phyloP scores from a whole-genome alignment of 805 yeast species.

The Kazachstania africana region DNA sequence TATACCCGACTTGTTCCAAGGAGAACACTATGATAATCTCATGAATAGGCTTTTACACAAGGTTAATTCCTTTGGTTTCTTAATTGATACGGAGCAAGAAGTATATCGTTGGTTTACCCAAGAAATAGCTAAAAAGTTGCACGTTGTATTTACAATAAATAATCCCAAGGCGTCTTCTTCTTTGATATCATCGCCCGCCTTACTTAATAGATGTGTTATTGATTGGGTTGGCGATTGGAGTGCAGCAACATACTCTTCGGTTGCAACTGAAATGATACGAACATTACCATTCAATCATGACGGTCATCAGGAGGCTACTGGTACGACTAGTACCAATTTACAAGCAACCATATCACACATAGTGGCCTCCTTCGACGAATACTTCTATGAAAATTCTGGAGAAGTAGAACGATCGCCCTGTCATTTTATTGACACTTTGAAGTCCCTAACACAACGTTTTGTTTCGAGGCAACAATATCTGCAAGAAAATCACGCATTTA shows the following conservation, averaged over 20 bases:
- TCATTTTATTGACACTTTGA: slow-evolving; percentile 39
- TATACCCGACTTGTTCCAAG: slow-evolving; percentile 78
- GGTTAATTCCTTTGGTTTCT: slow-evolving; percentile 46
- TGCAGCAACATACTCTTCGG: slow-evolving; percentile 33
- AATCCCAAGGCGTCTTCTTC: slow-evolving; percentile 30
- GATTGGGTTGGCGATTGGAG: slow-evolving; percentile 89
- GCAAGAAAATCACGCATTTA: slow-evolving; percentile 60
- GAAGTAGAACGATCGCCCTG: slow-evolving; percentile 35
- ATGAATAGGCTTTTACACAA: slow-evolving; percentile 45
- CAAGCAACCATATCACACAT: slow-evolving; percentile 38
- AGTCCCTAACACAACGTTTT: slow-evolving; percentile 34
- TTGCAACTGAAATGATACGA: slow-evolving; percentile 34
- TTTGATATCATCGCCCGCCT: slow-evolving; percentile 70
- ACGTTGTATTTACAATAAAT: slow-evolving; percentile 68
- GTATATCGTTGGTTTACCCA: slow-evolving; percentile 61
- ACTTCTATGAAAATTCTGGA: slow-evolving; percentile 4
- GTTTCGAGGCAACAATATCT: slow-evolving; percentile 34
- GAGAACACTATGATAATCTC: slow-evolving; percentile 48
- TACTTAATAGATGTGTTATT: slow-evolving; percentile 79
- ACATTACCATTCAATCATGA: slow-evolving; percentile 34
- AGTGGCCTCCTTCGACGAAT: slow-evolving; percentile 36
- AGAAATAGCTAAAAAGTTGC: slow-evolving; percentile 60
- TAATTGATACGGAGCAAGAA: slow-evolving; percentile 59
- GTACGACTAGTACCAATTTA: slow-evolving; percentile 12
- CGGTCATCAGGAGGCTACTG: background rate